Percentiles rank a stretch among this genome's conserved stretches.
phyloP scores from a whole-genome alignment of 139 green algal species.

The Haematococcus lacustris region DNA sequence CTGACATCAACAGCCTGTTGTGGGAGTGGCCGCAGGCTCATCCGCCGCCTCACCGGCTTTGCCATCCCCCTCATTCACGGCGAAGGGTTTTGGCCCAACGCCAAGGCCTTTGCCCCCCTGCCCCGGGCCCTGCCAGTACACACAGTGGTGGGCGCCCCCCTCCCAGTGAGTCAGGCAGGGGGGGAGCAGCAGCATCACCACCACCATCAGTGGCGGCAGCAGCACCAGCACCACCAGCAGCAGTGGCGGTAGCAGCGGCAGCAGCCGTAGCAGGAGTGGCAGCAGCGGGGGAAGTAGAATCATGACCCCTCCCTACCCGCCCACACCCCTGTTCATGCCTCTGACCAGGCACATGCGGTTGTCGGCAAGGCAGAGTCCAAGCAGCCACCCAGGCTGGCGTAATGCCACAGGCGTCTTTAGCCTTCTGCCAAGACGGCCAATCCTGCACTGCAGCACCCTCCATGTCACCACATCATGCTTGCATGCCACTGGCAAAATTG shows the following conservation, averaged over 20 bases:
- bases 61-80: neutral
- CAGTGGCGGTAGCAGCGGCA: neutral
- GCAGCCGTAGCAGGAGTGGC: no score
- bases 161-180: neutral
- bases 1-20: no score
- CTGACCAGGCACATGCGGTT: neutral
- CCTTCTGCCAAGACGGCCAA: neutral
- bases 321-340: no score
- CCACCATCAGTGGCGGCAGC: neutral
- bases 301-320: neutral
- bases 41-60: conserved; percentile 1
- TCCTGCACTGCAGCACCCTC: neutral
- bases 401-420: neutral
- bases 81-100: neutral
- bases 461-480: neutral
- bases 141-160: conserved; percentile 1
- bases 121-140: conserved; percentile 2
- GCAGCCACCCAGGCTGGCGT: neutral
- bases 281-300: neutral
- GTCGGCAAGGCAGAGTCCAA: neutral
- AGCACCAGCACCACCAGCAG: neutral
- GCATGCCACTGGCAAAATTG: neutral
- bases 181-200: neutral
- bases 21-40: no score
- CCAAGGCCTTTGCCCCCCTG: neutral